phyloP scores from a whole-genome alignment of 805 yeast genomes.

The Wickerhamiella occidentalis region DNA sequence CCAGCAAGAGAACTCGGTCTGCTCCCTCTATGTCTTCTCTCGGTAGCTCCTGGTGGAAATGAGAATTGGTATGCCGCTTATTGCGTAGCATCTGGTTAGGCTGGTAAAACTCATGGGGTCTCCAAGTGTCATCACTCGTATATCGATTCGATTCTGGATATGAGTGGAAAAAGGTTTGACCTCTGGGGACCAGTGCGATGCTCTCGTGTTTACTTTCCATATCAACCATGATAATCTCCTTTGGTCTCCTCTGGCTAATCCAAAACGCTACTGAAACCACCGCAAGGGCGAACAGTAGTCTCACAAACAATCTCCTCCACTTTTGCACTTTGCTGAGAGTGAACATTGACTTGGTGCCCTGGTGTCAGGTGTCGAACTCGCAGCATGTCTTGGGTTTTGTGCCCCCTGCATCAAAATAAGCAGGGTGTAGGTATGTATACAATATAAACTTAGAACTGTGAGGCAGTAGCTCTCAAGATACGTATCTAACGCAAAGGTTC shows the following conservation, averaged over 20 bases:
- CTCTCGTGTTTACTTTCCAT: neutral
- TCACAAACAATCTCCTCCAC: constrained; percentile 7
- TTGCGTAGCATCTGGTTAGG: constrained; percentile 6
- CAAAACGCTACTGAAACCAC: constrained; percentile 5
- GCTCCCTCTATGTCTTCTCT: constrained; percentile 8
- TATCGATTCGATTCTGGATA: constrained; percentile 23
- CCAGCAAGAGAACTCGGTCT: constrained; percentile 18
- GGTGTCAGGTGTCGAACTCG: neutral
- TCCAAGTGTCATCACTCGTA: constrained; percentile 25
- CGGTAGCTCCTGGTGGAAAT: constrained; percentile 10
- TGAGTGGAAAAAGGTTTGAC: constrained; percentile 22
- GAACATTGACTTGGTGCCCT: neutral
- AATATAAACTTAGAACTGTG: neutral
- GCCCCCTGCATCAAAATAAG: constrained; percentile 2
- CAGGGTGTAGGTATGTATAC: neutral
- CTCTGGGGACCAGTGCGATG: constrained; percentile 14
- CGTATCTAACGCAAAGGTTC: too few species aligned
- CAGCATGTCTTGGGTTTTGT: constrained; percentile 4
- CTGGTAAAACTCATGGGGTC: constrained; percentile 19
- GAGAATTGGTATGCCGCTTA: constrained; percentile 5
- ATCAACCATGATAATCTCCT: neutral
- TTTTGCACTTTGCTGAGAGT: constrained; percentile 5
- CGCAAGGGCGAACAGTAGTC: constrained; percentile 5
- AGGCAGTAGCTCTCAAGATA: too few species aligned
- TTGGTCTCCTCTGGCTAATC: constrained; percentile 6